phyloP scores from a whole-genome alignment of 169 alveolate genomes.

The Eimeria falciformis region DNA sequence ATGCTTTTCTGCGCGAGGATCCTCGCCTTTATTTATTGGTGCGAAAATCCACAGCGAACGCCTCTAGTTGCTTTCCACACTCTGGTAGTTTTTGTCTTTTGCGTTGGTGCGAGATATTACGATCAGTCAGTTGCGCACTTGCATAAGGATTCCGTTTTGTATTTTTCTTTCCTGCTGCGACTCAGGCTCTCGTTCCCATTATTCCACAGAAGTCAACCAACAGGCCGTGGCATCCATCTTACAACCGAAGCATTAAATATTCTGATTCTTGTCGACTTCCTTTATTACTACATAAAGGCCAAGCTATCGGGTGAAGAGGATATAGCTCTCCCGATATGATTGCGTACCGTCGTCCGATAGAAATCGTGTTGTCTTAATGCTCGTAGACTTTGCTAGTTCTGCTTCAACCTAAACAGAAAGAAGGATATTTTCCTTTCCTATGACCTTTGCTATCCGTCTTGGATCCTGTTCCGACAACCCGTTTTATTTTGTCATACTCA shows the following conservation, averaged over 20 bases:
- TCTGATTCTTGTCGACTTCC: constrained; percentile 78
- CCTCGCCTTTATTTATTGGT: constrained; percentile 81
- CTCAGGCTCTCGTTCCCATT: constrained; percentile 55
- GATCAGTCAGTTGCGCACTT: too few species aligned
- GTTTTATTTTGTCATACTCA: too few species aligned
- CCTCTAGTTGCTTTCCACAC: not conserved
- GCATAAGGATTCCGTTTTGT: too few species aligned
- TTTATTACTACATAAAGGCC: constrained; percentile 80
- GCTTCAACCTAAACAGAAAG: too few species aligned
- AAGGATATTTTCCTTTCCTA: too few species aligned
- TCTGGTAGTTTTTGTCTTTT: not conserved
- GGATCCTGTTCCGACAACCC: too few species aligned
- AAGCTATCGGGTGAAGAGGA: constrained; percentile 76
- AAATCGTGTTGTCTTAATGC: too few species aligned
- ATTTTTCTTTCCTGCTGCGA: constrained; percentile 8
- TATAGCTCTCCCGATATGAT: constrained; percentile 80
- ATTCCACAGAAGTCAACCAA: constrained; percentile 67
- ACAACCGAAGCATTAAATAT: constrained; percentile 80
- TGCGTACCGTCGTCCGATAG: too few species aligned
- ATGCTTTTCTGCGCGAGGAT: constrained; percentile 81
- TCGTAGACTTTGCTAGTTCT: too few species aligned
- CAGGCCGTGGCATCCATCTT: constrained; percentile 82
- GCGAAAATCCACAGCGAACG: not conserved
- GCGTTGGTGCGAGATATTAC: too few species aligned
- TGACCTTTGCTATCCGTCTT: too few species aligned